phyloP scores from a whole-genome alignment of 495 filamentous ascomycete species.

The Neurospora sp. region DNA sequence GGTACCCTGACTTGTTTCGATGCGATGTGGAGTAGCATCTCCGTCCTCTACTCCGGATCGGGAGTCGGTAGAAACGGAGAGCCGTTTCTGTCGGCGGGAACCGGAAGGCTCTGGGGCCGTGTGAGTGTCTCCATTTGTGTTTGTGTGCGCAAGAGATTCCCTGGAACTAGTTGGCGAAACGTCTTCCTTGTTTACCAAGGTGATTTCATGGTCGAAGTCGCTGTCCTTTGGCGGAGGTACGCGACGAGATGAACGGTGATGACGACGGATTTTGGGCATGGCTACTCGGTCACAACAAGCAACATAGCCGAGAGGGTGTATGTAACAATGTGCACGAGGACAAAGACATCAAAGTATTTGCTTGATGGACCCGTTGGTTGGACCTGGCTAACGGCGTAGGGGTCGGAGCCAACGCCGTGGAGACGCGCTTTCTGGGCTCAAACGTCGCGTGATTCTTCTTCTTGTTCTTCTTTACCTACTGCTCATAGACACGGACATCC shows the following conservation, averaged over 20 bases:
- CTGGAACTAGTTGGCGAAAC: not conserved
- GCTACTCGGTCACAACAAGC: conserved; percentile 9
- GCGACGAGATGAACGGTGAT: conserved; percentile 37
- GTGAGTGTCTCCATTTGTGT: not conserved
- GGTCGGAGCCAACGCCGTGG: not conserved
- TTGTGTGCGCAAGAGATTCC: not conserved
- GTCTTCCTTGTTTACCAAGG: conserved; percentile 35
- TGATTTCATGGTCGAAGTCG: conserved; percentile 55
- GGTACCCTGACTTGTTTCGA: not conserved
- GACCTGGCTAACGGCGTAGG: not conserved
- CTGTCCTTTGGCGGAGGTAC: conserved; percentile 37
- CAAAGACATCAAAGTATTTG: not conserved
- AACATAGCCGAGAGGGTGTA: not conserved
- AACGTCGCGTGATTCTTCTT: not conserved
- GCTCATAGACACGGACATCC: not conserved
- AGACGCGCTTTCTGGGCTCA: not conserved
- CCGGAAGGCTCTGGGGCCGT: not conserved
- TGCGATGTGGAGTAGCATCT: not conserved
- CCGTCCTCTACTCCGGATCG: not conserved
- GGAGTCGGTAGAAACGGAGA: not conserved
- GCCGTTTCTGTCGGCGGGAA: not conserved
- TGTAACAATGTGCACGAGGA: not conserved
- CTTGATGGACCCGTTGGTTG: not conserved
- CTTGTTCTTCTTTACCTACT: not conserved
- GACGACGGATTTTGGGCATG: conserved; percentile 32